These are phyloP conservation scores for Lactifluus volemus DNA, from an alignment of 768 basidiomycete species.

Conservation along the genomic window DNA sequence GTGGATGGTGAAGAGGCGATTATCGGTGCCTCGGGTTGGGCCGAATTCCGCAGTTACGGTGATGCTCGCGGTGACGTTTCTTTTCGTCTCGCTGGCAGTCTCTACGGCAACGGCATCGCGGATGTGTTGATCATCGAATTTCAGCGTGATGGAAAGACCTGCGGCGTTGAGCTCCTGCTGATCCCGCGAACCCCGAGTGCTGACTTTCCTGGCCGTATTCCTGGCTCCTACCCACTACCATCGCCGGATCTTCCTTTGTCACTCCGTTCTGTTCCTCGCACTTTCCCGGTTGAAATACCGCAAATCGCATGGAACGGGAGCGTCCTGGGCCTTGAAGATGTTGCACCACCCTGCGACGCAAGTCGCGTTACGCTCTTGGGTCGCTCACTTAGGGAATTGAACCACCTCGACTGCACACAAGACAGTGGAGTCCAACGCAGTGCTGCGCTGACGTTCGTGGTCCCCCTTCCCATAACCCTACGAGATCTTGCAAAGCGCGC, in stretches of 20 bases:
- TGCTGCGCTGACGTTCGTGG: not conserved
- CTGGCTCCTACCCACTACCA: slow-evolving; percentile 12
- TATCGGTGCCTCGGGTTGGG: slow-evolving; percentile 4
- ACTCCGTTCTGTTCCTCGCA: not conserved
- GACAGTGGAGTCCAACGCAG: not conserved
- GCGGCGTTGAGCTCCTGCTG: slow-evolving; percentile 7
- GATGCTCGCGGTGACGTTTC: not conserved
- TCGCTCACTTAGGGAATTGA: not conserved
- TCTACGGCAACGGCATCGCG: not conserved
- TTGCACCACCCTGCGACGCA: not conserved
- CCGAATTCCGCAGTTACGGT: slow-evolving; percentile 1
- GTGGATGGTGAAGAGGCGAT: not conserved
- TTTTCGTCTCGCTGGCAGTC: slow-evolving; percentile 1
- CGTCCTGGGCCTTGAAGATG: slow-evolving; percentile 8
- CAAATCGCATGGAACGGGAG: not conserved
- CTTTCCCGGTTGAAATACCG: not conserved
- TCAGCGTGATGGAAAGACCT: not conserved
- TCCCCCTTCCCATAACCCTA: slow-evolving; percentile 9
- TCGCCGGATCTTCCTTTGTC: not conserved
- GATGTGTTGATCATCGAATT: slow-evolving; percentile 8
- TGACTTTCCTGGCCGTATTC: slow-evolving; percentile 4
- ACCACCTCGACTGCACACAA: not conserved
- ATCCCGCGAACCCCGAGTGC: not conserved
- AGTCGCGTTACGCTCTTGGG: not conserved
- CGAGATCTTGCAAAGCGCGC: slow-evolving; percentile 4